Conservation (phyloP, 2,329 filamentous ascomycete species). For the Rugonectria rugulosa region DNA sequence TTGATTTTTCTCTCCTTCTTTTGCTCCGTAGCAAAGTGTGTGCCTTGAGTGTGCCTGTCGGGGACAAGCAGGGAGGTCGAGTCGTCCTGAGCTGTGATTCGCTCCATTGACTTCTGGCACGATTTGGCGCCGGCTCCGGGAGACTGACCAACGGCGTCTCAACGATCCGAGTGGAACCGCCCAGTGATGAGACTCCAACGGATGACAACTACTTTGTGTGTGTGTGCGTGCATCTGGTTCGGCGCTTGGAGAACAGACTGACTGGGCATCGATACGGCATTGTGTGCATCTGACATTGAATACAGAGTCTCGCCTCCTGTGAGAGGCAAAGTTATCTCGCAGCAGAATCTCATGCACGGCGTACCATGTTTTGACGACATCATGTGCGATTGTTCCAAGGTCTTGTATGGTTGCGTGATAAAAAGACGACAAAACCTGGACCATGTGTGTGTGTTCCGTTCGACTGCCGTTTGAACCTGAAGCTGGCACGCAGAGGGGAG, state of each 20-base stretch:
- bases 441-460: too few species aligned
- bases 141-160: constrained; percentile 35
- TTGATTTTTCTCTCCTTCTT: not conserved
- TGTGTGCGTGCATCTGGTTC: not conserved
- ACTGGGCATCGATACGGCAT: too few species aligned
- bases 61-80: constrained; percentile 25
- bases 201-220: constrained; percentile 4
- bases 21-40: too few species aligned
- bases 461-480: not conserved
- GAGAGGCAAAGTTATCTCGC: not conserved
- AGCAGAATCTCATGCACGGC: not conserved
- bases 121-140: constrained; percentile 28
- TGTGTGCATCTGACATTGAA: too few species aligned
- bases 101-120: constrained; percentile 25
- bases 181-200: constrained; percentile 16
- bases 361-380: too few species aligned
- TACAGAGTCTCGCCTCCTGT: not conserved
- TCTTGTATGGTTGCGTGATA: not conserved
- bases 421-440: too few species aligned
- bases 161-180: constrained; percentile 35
- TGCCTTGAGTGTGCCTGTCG: constrained; percentile 20
- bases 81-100: constrained; percentile 31
- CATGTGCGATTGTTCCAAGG: too few species aligned
- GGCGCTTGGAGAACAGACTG: not conserved
- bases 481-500: not conserved